Evolutionary conservation across 768 basidiomycete species (phyloP), one percentile per base, ranked within the genome.

Genomic region (Leccinum subtestaceum): DNA sequence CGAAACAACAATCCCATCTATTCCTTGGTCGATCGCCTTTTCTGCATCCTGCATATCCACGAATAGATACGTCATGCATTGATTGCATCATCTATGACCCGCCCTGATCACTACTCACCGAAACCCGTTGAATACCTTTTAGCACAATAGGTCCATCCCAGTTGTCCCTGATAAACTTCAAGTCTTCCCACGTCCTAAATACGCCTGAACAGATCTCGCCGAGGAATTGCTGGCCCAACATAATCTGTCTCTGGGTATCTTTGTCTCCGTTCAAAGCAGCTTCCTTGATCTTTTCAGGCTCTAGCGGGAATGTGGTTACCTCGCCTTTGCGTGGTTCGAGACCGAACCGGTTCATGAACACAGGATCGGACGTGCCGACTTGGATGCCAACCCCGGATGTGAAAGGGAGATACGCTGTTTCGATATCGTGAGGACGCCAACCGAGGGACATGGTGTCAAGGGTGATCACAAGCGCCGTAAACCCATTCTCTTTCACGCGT

Each of bases 121-220:
- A 75, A 17, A 83, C 81, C 48, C 75, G 77, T 67, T 91, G 86
- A 56, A 94, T 89, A 3, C 90, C 91, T 69, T 93, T 93, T 52
- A 93, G 74, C 17, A 92, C 73, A 55, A 93, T 72, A 1, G 88
- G 88, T 0, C 90, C 89, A 15, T 89, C 82, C 91, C 90, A 93
- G 56, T 87, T 83, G 23, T 86, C 79, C 65, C 82, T 78, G 61
- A 93, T 68, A 62, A 91, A 83, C 64, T 78, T 78, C 58, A 93
- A 68, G 56, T 92, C 84, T 53, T 90, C 82, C 91, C 91, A 93
- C 11, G 79, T 74, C 64, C 78, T 81, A 66, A 82, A 91, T 29
- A 73, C 55, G 2, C 90, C 88, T 12, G 85, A 84, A 65, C 81
- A 86, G 15, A 75, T 73, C 70, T 91, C 85, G 57, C 75, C 78